Evolutionary conservation across 805 yeast genomes (phyloP), one percentile per base, ranked within the genome.

Genomic region (Clavispora santaluciae): DNA sequence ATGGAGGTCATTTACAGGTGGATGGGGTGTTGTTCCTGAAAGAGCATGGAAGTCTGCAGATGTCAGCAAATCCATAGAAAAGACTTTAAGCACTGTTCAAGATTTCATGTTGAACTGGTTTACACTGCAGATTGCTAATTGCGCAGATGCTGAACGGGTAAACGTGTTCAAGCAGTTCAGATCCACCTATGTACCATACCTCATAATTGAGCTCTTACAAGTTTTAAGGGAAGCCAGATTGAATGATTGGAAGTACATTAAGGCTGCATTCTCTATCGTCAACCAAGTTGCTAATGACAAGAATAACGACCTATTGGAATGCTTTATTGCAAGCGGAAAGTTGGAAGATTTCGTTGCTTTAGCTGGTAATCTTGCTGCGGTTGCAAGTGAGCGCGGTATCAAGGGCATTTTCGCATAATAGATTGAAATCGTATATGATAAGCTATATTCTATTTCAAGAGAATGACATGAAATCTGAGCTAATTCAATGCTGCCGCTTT

Each of bases 401-500:
- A 56, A 58, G 22, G 80, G 77, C 7, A 66, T 75, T 17, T 72
- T 66, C 52, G 56, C 48, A 13, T 41, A 46, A 25, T 40, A 38
- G 44, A 40, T 39, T 28, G 39, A 29, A 48, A 43, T 43, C 29
- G 41, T 42, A 39, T 37, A 47, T 44, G 16, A 25, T 25, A n/a
- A n/a, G 36, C 48, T 43, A 48, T 22, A 31, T 23, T 25, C 29
- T 25, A 25, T 25, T 12, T 5, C 8, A 25, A 6, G 24, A n/a
- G n/a, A n/a, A n/a, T n/a, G n/a, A n/a, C n/a, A n/a, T n/a, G n/a
- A n/a, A n/a, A 18, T 28, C 17, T 21, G 25, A 36, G 38, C 59
- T 70, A 88, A 54, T 86, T 86, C 53, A 90, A 73, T 17, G 83
- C 76, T 33, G 95, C 80, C 8, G 97, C 98, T 70, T 91, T 93